Conservation (phyloP, 306 rosid genomes). For the Prinsepia uniflora region DNA sequence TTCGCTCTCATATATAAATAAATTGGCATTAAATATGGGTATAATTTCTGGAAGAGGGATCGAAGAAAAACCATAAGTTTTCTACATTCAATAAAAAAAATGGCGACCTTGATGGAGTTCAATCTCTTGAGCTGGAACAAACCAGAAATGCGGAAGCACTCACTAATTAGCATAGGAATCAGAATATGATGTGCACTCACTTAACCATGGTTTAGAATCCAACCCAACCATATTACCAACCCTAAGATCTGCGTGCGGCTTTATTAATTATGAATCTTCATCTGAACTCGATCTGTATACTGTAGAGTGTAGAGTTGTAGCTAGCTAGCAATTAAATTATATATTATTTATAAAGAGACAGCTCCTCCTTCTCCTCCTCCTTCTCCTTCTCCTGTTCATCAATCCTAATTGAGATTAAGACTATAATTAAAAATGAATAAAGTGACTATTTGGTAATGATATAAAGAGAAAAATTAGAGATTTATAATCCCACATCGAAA, state of each 20-base stretch:
- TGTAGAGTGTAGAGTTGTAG: too few relatives aligned
- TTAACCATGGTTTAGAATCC: slow-evolving; percentile 11
- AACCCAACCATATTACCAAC: not conserved
- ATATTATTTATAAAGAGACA: not conserved
- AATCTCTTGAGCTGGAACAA: slow-evolving; percentile 10
- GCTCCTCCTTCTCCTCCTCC: not conserved
- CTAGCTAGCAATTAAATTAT: not conserved
- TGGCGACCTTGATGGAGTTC: slow-evolving; percentile 2
- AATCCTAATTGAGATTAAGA: not conserved
- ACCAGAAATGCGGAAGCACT: slow-evolving; percentile 4
- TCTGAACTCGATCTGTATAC: not conserved
- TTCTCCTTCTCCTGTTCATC: not conserved
- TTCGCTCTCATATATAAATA: too few relatives aligned
- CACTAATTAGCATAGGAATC: slow-evolving; percentile 8
- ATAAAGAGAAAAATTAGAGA: not conserved
- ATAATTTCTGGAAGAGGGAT: too few relatives aligned
- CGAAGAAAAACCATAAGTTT: too few relatives aligned
- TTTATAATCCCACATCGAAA: slow-evolving; percentile 10
- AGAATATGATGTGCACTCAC: slow-evolving; percentile 13
- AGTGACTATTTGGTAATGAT: slow-evolving; percentile 7
- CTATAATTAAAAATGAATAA: not conserved
- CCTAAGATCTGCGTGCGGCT: slow-evolving; percentile 7
- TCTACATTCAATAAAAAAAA: not conserved
- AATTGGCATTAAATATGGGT: too few relatives aligned
- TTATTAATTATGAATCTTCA: not conserved